Base-by-base conservation (phyloP, 2,329 filamentous ascomycete genomes). In the Colletotrichum tanaceti region DNA sequence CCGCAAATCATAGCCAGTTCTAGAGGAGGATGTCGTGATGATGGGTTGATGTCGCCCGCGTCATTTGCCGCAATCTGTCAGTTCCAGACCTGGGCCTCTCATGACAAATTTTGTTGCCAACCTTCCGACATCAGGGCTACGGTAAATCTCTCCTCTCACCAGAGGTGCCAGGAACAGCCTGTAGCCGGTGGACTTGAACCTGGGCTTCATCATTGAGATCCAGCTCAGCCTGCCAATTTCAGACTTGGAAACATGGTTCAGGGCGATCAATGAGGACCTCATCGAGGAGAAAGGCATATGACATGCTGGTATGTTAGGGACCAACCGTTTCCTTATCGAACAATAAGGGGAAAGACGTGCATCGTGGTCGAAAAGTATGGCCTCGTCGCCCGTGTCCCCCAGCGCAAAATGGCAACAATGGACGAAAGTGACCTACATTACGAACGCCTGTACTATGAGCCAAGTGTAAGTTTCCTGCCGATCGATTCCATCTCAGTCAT, bases 51-150 rank as follows among this genome's bases (percentile, higher is more conserved):
- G 28, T 64, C 62, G 4, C 53, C 62, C 22, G 52, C 59, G 16
- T 58, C 46, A 4, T 46, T 32, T 0, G 44, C n/a, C 62, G 70
- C 16, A 13, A 47, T 14, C 10, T 10, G 10, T 60, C 4, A 52
- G 22, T 16, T 10, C 9, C 28, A 28, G 28, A 28, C 28, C 28
- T 28, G 28, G 28, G 28, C 5, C 28, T 5, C 28, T 28, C 28
- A n/a, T n/a, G n/a, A n/a, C n/a, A n/a, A n/a, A n/a, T n/a, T n/a
- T n/a, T n/a, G n/a, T n/a, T n/a, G n/a, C n/a, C n/a, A n/a, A n/a
- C 6, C 85, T 89, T 49, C 87, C 86, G 9, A 89, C 77, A 72
- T 89, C 86, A 13, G 89, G 78, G n/a, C 89, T 83, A 18, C 79
- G 79, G 5, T 68, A 38, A 0, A 54, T 18, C 16, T 32, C 41